Evolutionary conservation across 805 yeast species (phyloP).

Genomic region (Starmerella bombicola): DNA sequence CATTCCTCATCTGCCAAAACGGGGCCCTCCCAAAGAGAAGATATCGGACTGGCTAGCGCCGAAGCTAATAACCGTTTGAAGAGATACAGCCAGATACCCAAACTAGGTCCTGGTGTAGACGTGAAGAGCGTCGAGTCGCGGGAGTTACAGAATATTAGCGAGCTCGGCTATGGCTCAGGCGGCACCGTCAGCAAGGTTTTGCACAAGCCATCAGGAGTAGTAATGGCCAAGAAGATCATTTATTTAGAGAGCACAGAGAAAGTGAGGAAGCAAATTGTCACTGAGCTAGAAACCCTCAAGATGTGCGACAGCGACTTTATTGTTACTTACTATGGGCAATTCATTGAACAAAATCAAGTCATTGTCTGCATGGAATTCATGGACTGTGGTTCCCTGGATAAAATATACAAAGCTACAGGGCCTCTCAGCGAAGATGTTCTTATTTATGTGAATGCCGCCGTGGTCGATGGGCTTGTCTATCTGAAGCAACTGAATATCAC

Average conservation of each 20-base stretch:
- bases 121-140: conserved; percentile 32
- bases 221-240: conserved; percentile 83
- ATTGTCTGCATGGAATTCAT: conserved; percentile 91
- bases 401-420: conserved; percentile 49
- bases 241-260: conserved; percentile 71
- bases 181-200: conserved; percentile 83
- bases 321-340: conserved; percentile 85
- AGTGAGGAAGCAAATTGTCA: conserved; percentile 67
- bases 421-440: conserved; percentile 57
- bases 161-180: conserved; percentile 84
- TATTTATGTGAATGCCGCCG: conserved; percentile 61
- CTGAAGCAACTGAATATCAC: conserved; percentile 77
- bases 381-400: conserved; percentile 87
- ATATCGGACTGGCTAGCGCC: conserved; percentile 3
- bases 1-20: conserved; percentile 4
- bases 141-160: conserved; percentile 62
- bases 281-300: conserved; percentile 83
- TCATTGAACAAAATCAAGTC: conserved; percentile 55
- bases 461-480: conserved; percentile 69
- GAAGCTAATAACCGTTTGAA: conserved; percentile 6
- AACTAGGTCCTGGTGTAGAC: conserved; percentile 6
- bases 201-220: conserved; percentile 75
- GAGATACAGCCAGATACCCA: conserved; percentile 7
- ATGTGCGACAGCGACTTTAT: conserved; percentile 73
- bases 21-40: background rate